phyloP scores from a whole-genome alignment of 2,329 filamentous ascomycete species.

The Colletotrichum costaricense region DNA sequence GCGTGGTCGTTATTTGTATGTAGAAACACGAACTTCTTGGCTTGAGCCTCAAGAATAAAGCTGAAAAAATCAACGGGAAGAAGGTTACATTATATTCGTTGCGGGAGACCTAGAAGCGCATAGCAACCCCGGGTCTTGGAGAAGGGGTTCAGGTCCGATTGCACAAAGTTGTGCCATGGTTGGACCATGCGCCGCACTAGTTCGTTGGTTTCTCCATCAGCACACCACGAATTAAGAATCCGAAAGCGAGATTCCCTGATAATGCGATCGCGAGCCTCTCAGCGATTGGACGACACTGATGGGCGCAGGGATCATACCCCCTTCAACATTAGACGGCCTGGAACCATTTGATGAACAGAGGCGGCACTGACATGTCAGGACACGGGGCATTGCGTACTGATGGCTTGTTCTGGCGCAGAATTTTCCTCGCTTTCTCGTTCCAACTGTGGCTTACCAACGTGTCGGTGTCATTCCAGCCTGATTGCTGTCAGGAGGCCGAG shows the following conservation, averaged over 20 bases:
- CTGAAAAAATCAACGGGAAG: background rate
- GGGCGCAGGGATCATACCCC: background rate
- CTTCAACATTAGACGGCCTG: constrained; percentile 4
- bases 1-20: background rate
- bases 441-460: background rate
- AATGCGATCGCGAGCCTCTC: constrained; percentile 7
- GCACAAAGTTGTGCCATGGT: constrained; percentile 26
- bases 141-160: background rate
- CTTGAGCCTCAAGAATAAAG: background rate
- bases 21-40: background rate
- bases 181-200: background rate
- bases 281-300: constrained; percentile 16
- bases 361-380: background rate
- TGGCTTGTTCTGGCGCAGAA: background rate
- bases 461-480: background rate
- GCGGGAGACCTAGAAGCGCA: background rate
- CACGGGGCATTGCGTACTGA: constrained; percentile 2
- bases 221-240: constrained; percentile 6
- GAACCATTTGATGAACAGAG: constrained; percentile 10
- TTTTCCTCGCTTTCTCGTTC: constrained; percentile 4
- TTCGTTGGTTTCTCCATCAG: background rate
- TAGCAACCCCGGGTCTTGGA: background rate
- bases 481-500: background rate
- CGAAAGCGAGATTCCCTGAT: constrained; percentile 22
- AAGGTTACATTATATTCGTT: constrained; percentile 13